Evolutionary conservation across 1,284 basidiomycete species (phyloP).

Genomic region (Phaffia rhodozyma): DNA sequence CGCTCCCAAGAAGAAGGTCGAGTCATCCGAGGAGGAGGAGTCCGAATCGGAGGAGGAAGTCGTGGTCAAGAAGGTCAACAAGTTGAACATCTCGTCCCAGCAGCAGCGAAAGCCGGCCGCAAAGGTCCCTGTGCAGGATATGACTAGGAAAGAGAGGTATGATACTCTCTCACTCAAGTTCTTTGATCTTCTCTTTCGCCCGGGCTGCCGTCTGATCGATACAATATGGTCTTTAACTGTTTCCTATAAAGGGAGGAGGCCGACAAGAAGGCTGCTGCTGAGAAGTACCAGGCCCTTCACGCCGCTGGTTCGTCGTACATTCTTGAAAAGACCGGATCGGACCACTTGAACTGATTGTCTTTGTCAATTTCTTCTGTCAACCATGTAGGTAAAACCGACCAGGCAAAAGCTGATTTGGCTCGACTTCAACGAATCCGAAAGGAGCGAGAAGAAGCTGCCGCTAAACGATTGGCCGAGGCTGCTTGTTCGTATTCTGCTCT

Average conservation of each 20-base stretch:
- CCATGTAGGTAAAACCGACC: conserved; percentile 64
- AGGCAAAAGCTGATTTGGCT: conserved; percentile 74
- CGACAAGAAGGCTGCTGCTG: conserved; percentile 76
- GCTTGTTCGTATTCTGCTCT: conserved; percentile 40
- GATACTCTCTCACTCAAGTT: conserved; percentile 20
- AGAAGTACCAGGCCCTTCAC: conserved; percentile 47
- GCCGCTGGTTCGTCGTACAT: conserved; percentile 51
- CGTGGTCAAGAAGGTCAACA: conserved; percentile 21
- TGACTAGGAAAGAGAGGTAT: conserved; percentile 57
- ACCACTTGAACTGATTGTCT: neutral
- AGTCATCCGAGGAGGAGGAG: conserved; percentile 47
- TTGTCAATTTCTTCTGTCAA: conserved; percentile 12
- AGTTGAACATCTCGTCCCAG: conserved; percentile 19
- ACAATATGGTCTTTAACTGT: neutral
- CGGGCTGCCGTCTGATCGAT: neutral
- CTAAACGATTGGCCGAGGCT: conserved; percentile 69
- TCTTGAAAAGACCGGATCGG: neutral
- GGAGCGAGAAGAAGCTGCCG: conserved; percentile 71
- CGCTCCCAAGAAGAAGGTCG: conserved; percentile 43
- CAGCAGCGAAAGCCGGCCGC: conserved; percentile 30
- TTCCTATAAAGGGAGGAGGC: conserved; percentile 59
- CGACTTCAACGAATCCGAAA: conserved; percentile 73
- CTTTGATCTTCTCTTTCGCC: neutral
- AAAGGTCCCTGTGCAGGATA: conserved; percentile 30
- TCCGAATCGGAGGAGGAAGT: conserved; percentile 20